These are phyloP conservation scores for Brasenia schreberi DNA, from an alignment of 164 flowering plant genomes.

Conservation along the genomic window DNA sequence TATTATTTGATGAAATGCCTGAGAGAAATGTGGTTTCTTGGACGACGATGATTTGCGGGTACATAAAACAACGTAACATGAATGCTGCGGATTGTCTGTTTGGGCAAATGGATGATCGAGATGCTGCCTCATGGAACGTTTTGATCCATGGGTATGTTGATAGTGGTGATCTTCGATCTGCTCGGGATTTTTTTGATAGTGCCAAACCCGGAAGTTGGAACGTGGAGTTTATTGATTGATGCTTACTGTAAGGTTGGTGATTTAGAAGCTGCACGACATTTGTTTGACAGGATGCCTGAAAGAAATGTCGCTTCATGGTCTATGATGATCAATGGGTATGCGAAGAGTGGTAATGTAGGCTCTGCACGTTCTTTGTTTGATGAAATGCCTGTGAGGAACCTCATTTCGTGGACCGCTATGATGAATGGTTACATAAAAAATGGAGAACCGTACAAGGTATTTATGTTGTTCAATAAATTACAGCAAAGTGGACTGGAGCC, in stretches of 20 bases:
- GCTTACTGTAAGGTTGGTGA: conserved; percentile 27
- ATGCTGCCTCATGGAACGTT: conserved; percentile 22
- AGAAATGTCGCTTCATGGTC: conserved; percentile 25
- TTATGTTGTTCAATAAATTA: conserved; percentile 16
- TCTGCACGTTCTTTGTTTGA: conserved; percentile 21
- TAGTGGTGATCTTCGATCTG: conserved; percentile 19
- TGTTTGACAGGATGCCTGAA: conserved; percentile 18
- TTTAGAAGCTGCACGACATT: conserved; percentile 15
- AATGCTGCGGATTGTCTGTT: conserved; percentile 17
- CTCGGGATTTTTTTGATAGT: conserved; percentile 14
- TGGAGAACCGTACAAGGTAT: conserved; percentile 21
- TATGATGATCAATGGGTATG: conserved; percentile 29
- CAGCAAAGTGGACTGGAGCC: conserved; percentile 18
- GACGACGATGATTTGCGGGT: conserved; percentile 29
- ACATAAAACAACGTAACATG: conserved; percentile 23
- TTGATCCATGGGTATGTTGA: conserved; percentile 26
- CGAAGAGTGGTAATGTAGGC: conserved; percentile 16
- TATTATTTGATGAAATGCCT: conserved; percentile 20
- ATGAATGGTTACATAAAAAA: conserved; percentile 26
- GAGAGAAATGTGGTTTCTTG: conserved; percentile 33
- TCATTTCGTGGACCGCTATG: conserved; percentile 32
- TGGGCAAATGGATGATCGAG: conserved; percentile 20
- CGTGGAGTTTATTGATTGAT: conserved; percentile 29
- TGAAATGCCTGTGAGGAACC: conserved; percentile 26
- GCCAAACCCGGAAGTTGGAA: conserved; percentile 16